These are phyloP conservation scores for Calonectria leucothoes DNA, from an alignment of 2,329 filamentous ascomycete genomes.

Conservation along the genomic window DNA sequence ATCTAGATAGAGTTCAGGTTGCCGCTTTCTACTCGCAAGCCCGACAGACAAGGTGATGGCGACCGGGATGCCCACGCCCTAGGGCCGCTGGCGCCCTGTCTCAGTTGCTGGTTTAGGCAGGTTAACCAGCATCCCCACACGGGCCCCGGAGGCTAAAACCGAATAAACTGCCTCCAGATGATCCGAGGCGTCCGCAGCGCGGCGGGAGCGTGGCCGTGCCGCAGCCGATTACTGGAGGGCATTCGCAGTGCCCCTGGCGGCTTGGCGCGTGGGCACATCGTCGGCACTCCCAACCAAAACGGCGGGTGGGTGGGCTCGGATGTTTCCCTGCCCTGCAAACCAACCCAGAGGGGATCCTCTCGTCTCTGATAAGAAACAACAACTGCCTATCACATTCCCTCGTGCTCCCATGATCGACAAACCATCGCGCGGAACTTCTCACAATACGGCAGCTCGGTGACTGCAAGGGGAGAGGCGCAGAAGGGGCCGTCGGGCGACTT, in stretches of 20 bases:
- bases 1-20: conserved; percentile 15
- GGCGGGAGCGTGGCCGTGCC: conserved; percentile 13
- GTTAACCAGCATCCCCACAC: conserved; percentile 16
- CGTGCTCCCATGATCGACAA: conserved; percentile 16
- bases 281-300: conserved; percentile 18
- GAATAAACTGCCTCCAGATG: background rate
- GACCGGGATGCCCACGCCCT: conserved; percentile 13
- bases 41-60: background rate
- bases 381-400: conserved; percentile 22
- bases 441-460: conserved; percentile 22
- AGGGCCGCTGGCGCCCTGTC: background rate
- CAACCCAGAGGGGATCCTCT: background rate
- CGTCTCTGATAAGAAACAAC: conserved; percentile 14
- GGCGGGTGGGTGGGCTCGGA: conserved; percentile 8
- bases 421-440: conserved; percentile 12
- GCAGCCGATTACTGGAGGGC: conserved; percentile 10
- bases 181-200: conserved; percentile 9
- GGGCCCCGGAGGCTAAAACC: background rate
- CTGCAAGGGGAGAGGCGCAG: conserved; percentile 17
- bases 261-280: conserved; percentile 10
- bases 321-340: conserved; percentile 6
- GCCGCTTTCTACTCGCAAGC: conserved; percentile 13
- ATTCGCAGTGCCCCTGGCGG: background rate
- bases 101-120: conserved; percentile 22
- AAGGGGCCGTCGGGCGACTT: background rate